A percentile compares a stretch with the other conserved stretches of the same genome.
These are phyloP conservation scores for Umbilicus rupestris DNA, from an alignment of 164 flowering plant genomes.

Conservation along the genomic window DNA sequence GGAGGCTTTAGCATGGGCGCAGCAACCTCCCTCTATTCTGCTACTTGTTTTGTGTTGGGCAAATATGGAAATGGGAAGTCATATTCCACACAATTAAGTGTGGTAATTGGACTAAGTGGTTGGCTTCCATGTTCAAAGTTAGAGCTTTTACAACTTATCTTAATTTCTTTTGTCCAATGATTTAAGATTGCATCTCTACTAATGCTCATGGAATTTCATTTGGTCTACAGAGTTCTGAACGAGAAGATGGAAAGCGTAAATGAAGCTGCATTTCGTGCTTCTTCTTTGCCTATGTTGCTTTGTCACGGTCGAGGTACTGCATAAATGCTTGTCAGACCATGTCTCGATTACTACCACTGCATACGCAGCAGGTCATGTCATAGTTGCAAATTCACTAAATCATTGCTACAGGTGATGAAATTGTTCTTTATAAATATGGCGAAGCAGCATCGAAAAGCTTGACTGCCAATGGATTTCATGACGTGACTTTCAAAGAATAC, in stretches of 20 bases:
- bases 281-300: conserved; percentile 32
- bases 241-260: conserved; percentile 18
- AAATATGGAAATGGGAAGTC: conserved; percentile 30
- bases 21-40: conserved; percentile 34
- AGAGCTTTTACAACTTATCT: conserved; percentile 7
- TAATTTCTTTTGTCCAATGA: not conserved
- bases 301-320: conserved; percentile 36
- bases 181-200: not conserved
- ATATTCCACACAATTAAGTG: conserved; percentile 27
- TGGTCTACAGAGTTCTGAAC: conserved; percentile 19
- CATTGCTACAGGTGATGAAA: conserved; percentile 31
- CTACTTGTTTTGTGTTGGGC: conserved; percentile 25
- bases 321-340: conserved; percentile 2
- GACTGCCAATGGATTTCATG: conserved; percentile 24
- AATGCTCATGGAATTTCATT: not conserved
- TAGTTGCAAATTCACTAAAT: not conserved
- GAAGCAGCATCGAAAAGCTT: conserved; percentile 27
- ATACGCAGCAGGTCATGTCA: not conserved
- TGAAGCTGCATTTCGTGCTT: conserved; percentile 27
- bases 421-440: conserved; percentile 30
- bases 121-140: conserved; percentile 55
- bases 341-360: not conserved
- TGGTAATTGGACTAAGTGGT: conserved; percentile 41
- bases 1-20: conserved; percentile 49
- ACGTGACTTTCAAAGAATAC: conserved; percentile 28